A percentile compares a stretch with the other conserved stretches of the same genome.
Conservation (phyloP, 306 rosid species). For the Sicyos baderoa region DNA sequence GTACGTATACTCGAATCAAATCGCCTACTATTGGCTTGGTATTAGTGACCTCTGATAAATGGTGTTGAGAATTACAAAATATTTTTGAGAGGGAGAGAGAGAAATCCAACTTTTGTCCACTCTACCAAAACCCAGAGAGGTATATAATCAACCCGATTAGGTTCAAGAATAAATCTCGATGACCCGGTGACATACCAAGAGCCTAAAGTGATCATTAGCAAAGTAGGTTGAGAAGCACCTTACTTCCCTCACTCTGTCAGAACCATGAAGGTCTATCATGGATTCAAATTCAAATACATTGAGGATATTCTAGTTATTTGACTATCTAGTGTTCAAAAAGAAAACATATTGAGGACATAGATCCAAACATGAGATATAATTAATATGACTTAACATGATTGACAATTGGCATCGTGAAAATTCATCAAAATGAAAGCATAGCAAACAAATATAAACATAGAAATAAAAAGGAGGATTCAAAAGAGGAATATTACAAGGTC, state of each 20-base stretch:
- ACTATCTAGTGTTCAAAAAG: neutral
- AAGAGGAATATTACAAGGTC: conserved; percentile 55
- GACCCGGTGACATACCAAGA: neutral
- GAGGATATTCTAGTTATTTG: neutral
- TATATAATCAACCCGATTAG: conserved; percentile 4
- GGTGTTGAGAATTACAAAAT: neutral
- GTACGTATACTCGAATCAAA: neutral
- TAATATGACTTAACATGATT: neutral
- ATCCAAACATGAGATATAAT: conserved; percentile 7
- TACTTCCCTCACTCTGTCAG: neutral
- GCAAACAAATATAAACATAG: neutral
- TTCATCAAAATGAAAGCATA: neutral
- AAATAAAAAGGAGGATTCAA: neutral
- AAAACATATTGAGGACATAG: neutral
- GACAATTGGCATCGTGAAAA: neutral
- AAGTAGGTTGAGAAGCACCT: conserved; percentile 16
- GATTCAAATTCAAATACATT: neutral
- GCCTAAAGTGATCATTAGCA: neutral
- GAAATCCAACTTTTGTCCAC: neutral
- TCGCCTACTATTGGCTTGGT: neutral
- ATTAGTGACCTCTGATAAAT: neutral
- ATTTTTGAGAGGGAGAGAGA: neutral
- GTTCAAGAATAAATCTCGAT: neutral
- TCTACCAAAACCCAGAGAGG: neutral
- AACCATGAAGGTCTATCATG: conserved; percentile 2